These are phyloP conservation scores for Apiospora kogelbergensis DNA, from an alignment of 2,329 filamentous ascomycete genomes.

Conservation along the genomic window DNA sequence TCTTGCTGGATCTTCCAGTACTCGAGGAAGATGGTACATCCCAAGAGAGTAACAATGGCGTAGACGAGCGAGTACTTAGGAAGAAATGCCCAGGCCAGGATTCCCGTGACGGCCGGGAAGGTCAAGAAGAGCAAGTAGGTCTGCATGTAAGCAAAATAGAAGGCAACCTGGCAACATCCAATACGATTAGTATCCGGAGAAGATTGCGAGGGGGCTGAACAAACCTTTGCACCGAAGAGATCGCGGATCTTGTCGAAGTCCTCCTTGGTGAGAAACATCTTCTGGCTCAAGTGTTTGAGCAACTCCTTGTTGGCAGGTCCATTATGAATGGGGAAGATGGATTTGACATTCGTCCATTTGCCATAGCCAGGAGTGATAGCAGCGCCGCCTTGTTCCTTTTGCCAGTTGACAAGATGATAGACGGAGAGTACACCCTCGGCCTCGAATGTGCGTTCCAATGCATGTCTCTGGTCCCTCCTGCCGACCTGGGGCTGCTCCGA, in stretches of 20 bases:
- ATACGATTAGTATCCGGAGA: background rate
- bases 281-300: slow-evolving; percentile 55
- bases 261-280: slow-evolving; percentile 47
- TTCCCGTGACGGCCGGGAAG: slow-evolving; percentile 67
- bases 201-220: slow-evolving; percentile 59
- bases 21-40: slow-evolving; percentile 74
- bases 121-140: slow-evolving; percentile 71
- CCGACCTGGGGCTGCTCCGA: slow-evolving; percentile 61
- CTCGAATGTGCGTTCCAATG: slow-evolving; percentile 50
- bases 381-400: slow-evolving; percentile 59
- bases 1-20: slow-evolving; percentile 77
- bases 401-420: slow-evolving; percentile 64
- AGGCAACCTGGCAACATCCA: slow-evolving; percentile 55
- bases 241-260: slow-evolving; percentile 61
- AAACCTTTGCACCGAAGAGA: slow-evolving; percentile 59
- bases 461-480: slow-evolving; percentile 40
- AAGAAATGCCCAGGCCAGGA: slow-evolving; percentile 67
- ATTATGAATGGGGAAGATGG: slow-evolving; percentile 65
- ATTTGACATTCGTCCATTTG: slow-evolving; percentile 59
- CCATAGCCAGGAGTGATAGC: slow-evolving; percentile 59
- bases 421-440: slow-evolving; percentile 71
- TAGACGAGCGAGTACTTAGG: slow-evolving; percentile 68
- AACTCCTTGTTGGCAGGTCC: slow-evolving; percentile 54
- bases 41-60: slow-evolving; percentile 64
- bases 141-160: slow-evolving; percentile 83